Evolutionary conservation across 2,329 filamentous ascomycete species (phyloP).

Genomic region (Coniochaeta sp.): DNA sequence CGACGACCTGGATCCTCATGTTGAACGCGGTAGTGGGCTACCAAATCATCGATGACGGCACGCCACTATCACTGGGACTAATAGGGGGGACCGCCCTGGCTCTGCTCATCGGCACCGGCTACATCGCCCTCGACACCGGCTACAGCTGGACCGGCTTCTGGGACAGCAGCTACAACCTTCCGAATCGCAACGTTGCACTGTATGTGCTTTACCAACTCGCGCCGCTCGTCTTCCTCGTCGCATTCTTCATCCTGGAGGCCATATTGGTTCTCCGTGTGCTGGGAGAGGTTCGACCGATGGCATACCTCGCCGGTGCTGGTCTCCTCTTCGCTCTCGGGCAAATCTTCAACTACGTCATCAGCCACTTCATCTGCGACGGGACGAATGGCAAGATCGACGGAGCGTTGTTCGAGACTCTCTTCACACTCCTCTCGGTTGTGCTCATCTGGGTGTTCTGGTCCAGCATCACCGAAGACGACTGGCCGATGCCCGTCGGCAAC

Average conservation of each 20-base stretch:
- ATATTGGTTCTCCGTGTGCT: slow-evolving; percentile 80
- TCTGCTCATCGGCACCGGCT: slow-evolving; percentile 85
- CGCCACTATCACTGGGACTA: slow-evolving; percentile 71
- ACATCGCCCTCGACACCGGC: slow-evolving; percentile 90
- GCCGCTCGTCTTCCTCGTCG: slow-evolving; percentile 81
- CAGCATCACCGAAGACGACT: slow-evolving; percentile 98
- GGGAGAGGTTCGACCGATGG: slow-evolving; percentile 86
- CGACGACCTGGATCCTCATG: slow-evolving; percentile 84
- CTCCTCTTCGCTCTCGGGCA: slow-evolving; percentile 87
- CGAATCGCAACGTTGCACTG: slow-evolving; percentile 72
- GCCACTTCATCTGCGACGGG: slow-evolving; percentile 80
- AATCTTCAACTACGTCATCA: slow-evolving; percentile 93
- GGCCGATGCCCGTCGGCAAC: slow-evolving; percentile 55
- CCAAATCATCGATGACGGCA: slow-evolving; percentile 91
- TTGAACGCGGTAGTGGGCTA: slow-evolving; percentile 90
- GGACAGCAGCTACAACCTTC: slow-evolving; percentile 47
- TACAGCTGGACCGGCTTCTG: slow-evolving; percentile 80
- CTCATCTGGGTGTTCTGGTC: slow-evolving; percentile 96
- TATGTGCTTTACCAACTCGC: slow-evolving; percentile 92
- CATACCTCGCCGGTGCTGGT: slow-evolving; percentile 68
- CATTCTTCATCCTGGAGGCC: slow-evolving; percentile 78
- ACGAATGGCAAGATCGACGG: slow-evolving; percentile 85
- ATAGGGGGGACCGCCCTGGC: slow-evolving; percentile 62
- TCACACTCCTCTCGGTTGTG: slow-evolving; percentile 78
- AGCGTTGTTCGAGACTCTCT: slow-evolving; percentile 84